Percentiles rank a stretch among this genome's conserved stretches.
Evolutionary conservation across 164 flowering plant species (phyloP).

Genomic region (Platanus orientalis): DNA sequence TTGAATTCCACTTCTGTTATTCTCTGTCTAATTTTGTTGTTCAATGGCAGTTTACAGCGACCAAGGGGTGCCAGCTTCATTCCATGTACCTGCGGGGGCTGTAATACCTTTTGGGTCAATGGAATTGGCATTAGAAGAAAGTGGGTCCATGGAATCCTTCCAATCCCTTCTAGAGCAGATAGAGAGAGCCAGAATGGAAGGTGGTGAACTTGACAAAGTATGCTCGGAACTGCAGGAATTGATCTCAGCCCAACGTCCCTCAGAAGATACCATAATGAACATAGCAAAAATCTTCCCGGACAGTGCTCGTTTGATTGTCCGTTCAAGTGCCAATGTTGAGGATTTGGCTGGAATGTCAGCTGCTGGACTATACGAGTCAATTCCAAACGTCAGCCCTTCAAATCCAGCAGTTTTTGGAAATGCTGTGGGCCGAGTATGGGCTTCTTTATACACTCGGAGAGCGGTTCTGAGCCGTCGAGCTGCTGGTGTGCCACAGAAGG

Average conservation of each 20-base stretch:
- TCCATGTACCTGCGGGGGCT: constrained; percentile 66
- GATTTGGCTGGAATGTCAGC: constrained; percentile 98
- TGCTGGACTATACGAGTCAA: constrained; percentile 92
- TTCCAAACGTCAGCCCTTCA: constrained; percentile 83
- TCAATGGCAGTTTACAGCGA: constrained; percentile 59
- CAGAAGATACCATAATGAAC: constrained; percentile 37
- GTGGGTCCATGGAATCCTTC: constrained; percentile 42
- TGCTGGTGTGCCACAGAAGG: constrained; percentile 77
- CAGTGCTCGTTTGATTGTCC: constrained; percentile 56
- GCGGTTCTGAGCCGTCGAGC: constrained; percentile 85
- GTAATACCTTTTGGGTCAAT: constrained; percentile 86
- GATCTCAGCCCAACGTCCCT: constrained; percentile 43
- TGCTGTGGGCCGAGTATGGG: constrained; percentile 80
- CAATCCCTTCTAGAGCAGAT: constrained; percentile 42
- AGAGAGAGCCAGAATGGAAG: constrained; percentile 68
- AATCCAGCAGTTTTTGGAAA: constrained; percentile 51
- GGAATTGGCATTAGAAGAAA: constrained; percentile 57
- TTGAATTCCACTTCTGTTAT: not conserved
- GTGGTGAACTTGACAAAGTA: constrained; percentile 58
- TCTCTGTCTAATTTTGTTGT: not conserved
- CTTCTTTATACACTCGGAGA: constrained; percentile 85
- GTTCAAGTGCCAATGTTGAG: constrained; percentile 97
- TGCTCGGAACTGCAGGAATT: constrained; percentile 61
- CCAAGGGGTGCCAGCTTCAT: constrained; percentile 77
- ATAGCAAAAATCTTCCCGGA: constrained; percentile 44